phyloP scores from a whole-genome alignment of 345 rosid genomes.

The Hirschfeldia incana region DNA sequence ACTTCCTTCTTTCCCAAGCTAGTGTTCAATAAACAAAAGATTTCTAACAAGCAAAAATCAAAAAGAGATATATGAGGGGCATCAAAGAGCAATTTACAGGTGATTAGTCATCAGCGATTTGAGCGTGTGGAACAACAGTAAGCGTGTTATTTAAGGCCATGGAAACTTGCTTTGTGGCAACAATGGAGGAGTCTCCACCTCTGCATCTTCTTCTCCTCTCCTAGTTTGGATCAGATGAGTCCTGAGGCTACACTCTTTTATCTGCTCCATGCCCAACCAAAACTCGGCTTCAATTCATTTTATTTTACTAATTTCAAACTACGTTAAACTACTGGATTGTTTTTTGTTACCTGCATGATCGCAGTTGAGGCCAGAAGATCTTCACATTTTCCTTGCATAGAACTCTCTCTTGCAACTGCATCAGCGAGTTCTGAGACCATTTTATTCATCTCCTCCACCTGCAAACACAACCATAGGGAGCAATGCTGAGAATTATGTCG shows the following conservation, averaged over 20 bases:
- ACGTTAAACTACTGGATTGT: background rate
- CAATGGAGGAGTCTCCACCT: slow-evolving; percentile 13
- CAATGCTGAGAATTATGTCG: slow-evolving; percentile 7
- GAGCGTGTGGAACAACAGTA: slow-evolving; percentile 25
- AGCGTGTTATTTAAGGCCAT: slow-evolving; percentile 39
- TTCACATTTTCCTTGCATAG: slow-evolving; percentile 74
- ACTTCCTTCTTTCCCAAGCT: no score
- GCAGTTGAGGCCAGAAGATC: slow-evolving; percentile 65
- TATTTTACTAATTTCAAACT: background rate
- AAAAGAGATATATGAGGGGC: no score
- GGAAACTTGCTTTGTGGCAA: slow-evolving; percentile 38
- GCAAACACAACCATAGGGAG: slow-evolving; percentile 19
- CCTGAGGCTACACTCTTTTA: slow-evolving; percentile 59
- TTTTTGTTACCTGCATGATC: slow-evolving; percentile 66
- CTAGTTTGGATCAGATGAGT: slow-evolving; percentile 71
- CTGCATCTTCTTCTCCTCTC: slow-evolving; percentile 35
- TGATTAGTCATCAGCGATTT: slow-evolving; percentile 14
- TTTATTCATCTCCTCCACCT: slow-evolving; percentile 73
- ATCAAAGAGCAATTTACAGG: slow-evolving; percentile 35
- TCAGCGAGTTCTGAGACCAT: slow-evolving; percentile 71
- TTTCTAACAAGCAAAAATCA: no score
- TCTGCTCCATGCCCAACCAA: slow-evolving; percentile 39
- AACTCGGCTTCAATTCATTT: background rate
- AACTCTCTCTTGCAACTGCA: slow-evolving; percentile 58
- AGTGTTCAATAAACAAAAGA: no score